Base-by-base conservation (phyloP, 2,329 filamentous ascomycete genomes). In the Ilyonectria destructans region DNA sequence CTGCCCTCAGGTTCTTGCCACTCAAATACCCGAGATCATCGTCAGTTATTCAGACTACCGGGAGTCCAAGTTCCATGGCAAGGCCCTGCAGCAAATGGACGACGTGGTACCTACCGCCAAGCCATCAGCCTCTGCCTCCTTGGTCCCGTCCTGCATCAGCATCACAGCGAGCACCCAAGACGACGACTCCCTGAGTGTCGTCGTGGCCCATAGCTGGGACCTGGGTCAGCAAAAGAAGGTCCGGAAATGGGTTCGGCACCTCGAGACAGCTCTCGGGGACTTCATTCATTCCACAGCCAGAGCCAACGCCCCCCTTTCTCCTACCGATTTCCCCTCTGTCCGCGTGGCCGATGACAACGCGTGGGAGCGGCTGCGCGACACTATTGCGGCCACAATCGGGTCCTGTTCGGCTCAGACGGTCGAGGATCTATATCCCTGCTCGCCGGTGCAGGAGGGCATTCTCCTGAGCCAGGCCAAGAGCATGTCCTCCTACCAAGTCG, bases 391-490 rank as follows among this genome's bases (percentile, higher is more conserved):
- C 3, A 26, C 33, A n/a, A 29, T 58, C 13, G 37, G 55, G 26
- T 19, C 56, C 31, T 17, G 10, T 45, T 35, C 58, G 13, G 54
- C 21, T 9, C 33, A 46, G n/a, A 26, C 19, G 7, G 46, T 66
- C 26, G 64, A 67, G 29, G 64, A 58, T n/a, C 7, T 67, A 13
- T 67, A 58, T 35, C 64, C 64, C 37, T 67, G 64, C 26, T 58
- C 64, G 12, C 58, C 64, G 12, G 49, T 67, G 31, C 64, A 67
- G 7, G 29, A 67, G 23, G 64, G 64, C 26, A 65, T 65, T 33
- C 56, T 65, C 13, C 62, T 65, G 23, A 65, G 62, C 10, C 62
- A 65, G 26, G 56, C 56, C 21, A 65, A 59, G 23, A 46, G 45
- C 56, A 48, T 29, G 19, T 48, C 40, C 10, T 49, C 40, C 15